Conservation (phyloP, 495 filamentous ascomycete species). For the Aspergillus egyptiacus region DNA sequence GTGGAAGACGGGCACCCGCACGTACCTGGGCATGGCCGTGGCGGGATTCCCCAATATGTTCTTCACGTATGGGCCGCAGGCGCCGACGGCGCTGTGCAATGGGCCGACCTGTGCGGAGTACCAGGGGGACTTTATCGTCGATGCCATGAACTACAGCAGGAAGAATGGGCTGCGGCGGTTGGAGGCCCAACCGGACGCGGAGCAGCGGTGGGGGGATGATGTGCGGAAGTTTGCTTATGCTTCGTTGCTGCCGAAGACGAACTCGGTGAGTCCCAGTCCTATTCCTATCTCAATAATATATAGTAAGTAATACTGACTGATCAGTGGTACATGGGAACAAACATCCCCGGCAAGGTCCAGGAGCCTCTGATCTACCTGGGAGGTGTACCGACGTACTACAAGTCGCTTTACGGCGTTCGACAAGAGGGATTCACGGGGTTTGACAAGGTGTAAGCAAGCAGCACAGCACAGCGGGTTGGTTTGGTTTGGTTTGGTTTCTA, state of each 20-base stretch:
- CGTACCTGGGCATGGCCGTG: conserved; percentile 43
- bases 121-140: conserved; percentile 47
- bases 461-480: too few relatives aligned
- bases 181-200: not conserved
- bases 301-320: too few relatives aligned
- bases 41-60: conserved; percentile 48
- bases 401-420: not conserved
- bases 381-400: not conserved
- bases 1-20: conserved; percentile 41
- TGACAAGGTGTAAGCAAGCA: too few relatives aligned
- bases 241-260: not conserved
- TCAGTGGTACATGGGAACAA: not conserved
- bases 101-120: conserved; percentile 46
- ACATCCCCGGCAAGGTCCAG: not conserved
- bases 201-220: not conserved
- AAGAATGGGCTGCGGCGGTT: not conserved
- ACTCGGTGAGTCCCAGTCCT: too few relatives aligned
- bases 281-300: too few relatives aligned
- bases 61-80: conserved; percentile 44
- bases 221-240: not conserved
- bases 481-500: too few relatives aligned
- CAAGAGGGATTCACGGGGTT: not conserved
- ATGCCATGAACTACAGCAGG: conserved; percentile 23
- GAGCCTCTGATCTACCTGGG: not conserved
- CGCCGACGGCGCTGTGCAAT: conserved; percentile 44